Conservation (phyloP, 108 stramenopile genomes). For the Bacterosira constricta region DNA sequence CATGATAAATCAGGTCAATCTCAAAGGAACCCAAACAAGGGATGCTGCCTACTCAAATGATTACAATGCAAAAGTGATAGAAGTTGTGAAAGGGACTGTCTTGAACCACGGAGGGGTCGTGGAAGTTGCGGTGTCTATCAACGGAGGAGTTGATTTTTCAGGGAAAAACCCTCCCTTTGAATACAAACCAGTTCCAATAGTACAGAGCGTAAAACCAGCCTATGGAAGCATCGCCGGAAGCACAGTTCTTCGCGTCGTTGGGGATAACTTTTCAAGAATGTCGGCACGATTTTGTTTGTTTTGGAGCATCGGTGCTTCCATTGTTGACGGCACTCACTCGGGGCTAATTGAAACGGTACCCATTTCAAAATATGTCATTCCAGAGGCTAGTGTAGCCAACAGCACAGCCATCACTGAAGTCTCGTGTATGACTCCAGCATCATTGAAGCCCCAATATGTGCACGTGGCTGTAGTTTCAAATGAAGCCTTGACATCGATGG, state of each 20-base stretch:
- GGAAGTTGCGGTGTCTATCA: conserved; percentile 59
- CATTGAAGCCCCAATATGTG: not conserved
- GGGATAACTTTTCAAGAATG: conserved; percentile 45
- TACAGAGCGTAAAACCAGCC: conserved; percentile 48
- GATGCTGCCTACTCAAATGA: conserved; percentile 21
- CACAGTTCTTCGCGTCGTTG: conserved; percentile 57
- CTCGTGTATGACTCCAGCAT: conserved; percentile 26
- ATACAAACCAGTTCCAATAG: conserved; percentile 60
- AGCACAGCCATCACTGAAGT: conserved; percentile 8
- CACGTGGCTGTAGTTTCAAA: conserved; percentile 6
- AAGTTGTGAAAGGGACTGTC: conserved; percentile 46
- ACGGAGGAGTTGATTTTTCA: conserved; percentile 68
- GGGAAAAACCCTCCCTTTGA: conserved; percentile 25
- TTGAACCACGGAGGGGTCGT: conserved; percentile 56
- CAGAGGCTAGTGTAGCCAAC: not conserved
- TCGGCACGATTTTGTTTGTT: conserved; percentile 58
- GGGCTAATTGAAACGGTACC: conserved; percentile 10
- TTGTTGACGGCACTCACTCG: not conserved
- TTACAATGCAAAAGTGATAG: conserved; percentile 31
- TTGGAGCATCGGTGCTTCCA: conserved; percentile 42
- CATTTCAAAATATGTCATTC: conserved; percentile 13
- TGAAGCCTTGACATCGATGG: conserved; percentile 11
- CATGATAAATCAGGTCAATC: conserved; percentile 9
- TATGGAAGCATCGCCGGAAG: conserved; percentile 65
- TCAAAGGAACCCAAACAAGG: conserved; percentile 35